Evolutionary conservation across 306 rosid species (phyloP).

Genomic region (Casuarina cunninghamiana): DNA sequence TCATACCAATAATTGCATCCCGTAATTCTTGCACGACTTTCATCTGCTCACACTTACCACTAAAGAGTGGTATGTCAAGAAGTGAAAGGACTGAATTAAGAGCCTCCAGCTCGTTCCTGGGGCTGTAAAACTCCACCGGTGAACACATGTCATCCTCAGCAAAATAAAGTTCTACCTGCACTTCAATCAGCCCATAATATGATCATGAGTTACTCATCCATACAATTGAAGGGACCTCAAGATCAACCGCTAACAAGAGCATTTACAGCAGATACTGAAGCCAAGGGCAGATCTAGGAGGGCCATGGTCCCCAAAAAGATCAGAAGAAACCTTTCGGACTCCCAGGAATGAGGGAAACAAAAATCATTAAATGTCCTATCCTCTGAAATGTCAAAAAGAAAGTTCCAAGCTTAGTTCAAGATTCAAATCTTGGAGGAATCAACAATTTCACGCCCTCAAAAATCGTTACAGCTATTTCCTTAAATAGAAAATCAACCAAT

Average conservation of each 20-base stretch:
- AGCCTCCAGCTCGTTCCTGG: conserved; percentile 79
- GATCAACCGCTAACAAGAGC: conserved; percentile 6
- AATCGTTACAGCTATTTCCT: too few species aligned
- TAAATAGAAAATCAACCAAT: too few species aligned
- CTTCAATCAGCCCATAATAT: conserved; percentile 25
- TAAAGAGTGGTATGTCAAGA: conserved; percentile 43
- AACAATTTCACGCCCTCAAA: too few species aligned
- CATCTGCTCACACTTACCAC: conserved; percentile 38
- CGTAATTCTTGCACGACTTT: conserved; percentile 47
- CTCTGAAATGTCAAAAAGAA: too few species aligned
- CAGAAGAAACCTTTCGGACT: too few species aligned
- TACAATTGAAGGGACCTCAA: conserved; percentile 3
- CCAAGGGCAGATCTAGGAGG: too few species aligned
- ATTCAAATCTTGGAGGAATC: too few species aligned
- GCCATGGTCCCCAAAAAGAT: too few species aligned
- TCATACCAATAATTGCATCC: conserved; percentile 39
- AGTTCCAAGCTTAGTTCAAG: too few species aligned
- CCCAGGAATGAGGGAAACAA: too few species aligned
- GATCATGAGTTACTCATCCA: conserved; percentile 28
- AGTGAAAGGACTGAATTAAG: conserved; percentile 62
- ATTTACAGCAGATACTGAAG: not conserved
- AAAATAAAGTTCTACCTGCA: conserved; percentile 91
- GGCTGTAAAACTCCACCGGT: conserved; percentile 57
- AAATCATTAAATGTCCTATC: too few species aligned
- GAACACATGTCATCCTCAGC: conserved; percentile 46